Evolutionary conservation across 2,329 filamentous ascomycete genomes (phyloP).

Genomic region (Colletotrichum lentis): DNA sequence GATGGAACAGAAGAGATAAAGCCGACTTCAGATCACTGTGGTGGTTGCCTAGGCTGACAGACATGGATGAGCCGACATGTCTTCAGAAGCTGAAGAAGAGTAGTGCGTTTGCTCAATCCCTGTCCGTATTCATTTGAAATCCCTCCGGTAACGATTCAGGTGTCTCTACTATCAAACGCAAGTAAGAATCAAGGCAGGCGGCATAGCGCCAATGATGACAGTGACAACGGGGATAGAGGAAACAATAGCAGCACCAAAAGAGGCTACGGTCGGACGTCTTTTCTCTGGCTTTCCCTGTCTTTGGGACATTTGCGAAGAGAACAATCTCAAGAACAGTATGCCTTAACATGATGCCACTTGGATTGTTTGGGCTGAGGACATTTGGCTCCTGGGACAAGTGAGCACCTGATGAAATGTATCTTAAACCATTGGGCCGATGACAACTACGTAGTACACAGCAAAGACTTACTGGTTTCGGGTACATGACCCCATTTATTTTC

Average conservation of each 20-base stretch:
- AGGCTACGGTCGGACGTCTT: not conserved
- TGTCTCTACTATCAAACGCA: too few species aligned
- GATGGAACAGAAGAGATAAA: not conserved
- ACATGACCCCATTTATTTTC: not conserved
- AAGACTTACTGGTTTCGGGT: not conserved
- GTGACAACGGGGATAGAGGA: not conserved
- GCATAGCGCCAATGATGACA: not conserved
- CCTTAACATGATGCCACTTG: not conserved
- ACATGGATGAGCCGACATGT: too few species aligned
- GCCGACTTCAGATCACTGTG: constrained; percentile 2
- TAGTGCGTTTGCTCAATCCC: too few species aligned
- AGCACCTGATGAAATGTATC: not conserved
- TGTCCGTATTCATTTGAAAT: too few species aligned
- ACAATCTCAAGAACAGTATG: not conserved
- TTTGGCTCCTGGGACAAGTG: not conserved
- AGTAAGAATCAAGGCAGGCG: not conserved
- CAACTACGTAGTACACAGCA: not conserved
- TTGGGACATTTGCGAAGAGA: not conserved
- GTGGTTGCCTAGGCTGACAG: not conserved
- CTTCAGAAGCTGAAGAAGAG: not conserved
- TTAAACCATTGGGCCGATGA: not conserved
- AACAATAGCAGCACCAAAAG: not conserved
- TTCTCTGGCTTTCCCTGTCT: not conserved
- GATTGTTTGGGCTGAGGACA: not conserved
- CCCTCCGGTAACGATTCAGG: too few species aligned